Percentiles rank a stretch among this genome's conserved stretches.
Conservation (phyloP, 306 rosid genomes). For the Medicago ruthenica region DNA sequence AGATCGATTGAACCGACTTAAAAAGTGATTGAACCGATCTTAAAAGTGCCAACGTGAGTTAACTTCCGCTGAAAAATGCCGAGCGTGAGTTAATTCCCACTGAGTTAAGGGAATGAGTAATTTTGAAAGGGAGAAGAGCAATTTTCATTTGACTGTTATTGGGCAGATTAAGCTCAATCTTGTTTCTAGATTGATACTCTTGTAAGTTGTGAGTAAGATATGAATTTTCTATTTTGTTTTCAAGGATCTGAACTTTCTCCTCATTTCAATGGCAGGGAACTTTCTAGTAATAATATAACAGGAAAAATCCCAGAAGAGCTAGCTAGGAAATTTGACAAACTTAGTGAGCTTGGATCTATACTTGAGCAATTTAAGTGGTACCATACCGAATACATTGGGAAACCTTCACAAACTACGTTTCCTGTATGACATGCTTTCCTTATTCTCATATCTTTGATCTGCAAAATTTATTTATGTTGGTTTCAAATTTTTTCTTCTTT, state of each 20-base stretch:
- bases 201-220: background rate
- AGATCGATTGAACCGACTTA: too few species aligned
- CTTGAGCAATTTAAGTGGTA: constrained; percentile 59
- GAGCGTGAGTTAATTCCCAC: too few species aligned
- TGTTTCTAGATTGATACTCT: background rate
- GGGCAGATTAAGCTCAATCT: background rate
- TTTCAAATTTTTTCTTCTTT: background rate
- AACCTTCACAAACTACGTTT: constrained; percentile 67
- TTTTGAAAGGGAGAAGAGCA: too few species aligned
- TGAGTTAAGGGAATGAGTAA: too few species aligned
- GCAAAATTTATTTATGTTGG: background rate
- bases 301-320: constrained; percentile 79
- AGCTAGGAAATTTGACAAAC: constrained; percentile 74
- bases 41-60: too few species aligned
- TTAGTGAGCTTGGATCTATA: constrained; percentile 96
- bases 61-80: too few species aligned
- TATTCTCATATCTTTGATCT: constrained; percentile 42
- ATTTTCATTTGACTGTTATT: background rate
- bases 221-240: background rate
- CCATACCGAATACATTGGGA: constrained; percentile 63
- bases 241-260: constrained; percentile 5
- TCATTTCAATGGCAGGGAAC: constrained; percentile 66
- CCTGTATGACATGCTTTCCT: constrained; percentile 68
- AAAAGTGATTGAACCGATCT: too few species aligned
- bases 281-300: constrained; percentile 68